phyloP scores from a whole-genome alignment of 176 grass and related monocot species.

The Alloteropsis semialata region DNA sequence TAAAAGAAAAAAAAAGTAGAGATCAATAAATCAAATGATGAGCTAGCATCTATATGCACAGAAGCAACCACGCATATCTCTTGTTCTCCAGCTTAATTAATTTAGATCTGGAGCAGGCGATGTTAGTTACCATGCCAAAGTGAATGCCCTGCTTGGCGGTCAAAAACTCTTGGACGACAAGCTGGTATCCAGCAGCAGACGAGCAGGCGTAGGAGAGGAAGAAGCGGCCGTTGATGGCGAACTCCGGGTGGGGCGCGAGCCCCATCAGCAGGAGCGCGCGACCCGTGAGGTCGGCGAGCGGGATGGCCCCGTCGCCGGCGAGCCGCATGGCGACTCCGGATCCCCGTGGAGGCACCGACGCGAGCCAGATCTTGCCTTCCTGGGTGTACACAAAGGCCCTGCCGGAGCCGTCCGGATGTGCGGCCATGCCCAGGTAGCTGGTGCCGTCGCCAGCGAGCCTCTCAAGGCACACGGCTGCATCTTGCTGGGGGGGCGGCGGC shows the following conservation, averaged over 20 bases:
- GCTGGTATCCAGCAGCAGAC: neutral
- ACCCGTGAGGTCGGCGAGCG: constrained; percentile 23
- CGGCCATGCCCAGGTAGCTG: neutral
- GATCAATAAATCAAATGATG: too few relatives aligned
- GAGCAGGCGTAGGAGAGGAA: constrained; percentile 22
- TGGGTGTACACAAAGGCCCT: constrained; percentile 7
- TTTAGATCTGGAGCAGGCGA: too few relatives aligned
- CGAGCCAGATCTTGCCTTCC: constrained; percentile 25
- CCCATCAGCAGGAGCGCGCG: neutral
- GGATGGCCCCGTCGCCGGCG: neutral
- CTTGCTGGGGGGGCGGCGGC: too few relatives aligned
- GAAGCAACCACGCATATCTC: too few relatives aligned
- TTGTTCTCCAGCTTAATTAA: too few relatives aligned
- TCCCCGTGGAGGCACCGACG: neutral
- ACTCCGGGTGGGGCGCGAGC: constrained; percentile 16
- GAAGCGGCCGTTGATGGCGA: constrained; percentile 26
- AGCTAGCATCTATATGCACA: too few relatives aligned
- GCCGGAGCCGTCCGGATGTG: constrained; percentile 29
- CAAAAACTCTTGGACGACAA: neutral
- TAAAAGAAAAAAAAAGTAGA: too few relatives aligned
- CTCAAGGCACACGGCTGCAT: constrained; percentile 23
- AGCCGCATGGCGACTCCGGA: neutral
- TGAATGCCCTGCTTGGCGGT: too few relatives aligned
- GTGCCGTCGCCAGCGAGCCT: neutral
- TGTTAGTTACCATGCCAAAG: too few relatives aligned